Evolutionary conservation across 2,329 filamentous ascomycete species (phyloP).

Genomic region (Cercospora nicotianae): DNA sequence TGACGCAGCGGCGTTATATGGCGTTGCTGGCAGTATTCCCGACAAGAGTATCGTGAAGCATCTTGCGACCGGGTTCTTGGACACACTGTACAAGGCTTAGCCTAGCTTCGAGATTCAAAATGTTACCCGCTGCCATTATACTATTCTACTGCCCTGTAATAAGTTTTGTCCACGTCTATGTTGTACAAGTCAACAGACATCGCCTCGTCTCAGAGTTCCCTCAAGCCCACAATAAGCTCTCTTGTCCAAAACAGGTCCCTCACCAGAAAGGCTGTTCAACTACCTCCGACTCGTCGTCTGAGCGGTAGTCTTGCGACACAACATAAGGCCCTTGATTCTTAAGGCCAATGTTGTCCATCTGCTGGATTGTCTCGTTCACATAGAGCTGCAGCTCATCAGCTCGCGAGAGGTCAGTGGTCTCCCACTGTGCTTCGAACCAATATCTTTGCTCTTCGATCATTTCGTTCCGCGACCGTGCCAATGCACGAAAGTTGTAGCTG

Average conservation of each 20-base stretch:
- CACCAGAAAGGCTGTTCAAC: constrained; percentile 16
- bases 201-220: background rate
- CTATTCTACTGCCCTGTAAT: background rate
- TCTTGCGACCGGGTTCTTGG: constrained; percentile 84
- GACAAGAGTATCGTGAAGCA: constrained; percentile 95
- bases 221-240: background rate
- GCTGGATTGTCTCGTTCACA: constrained; percentile 20
- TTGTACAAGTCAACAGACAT: background rate
- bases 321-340: constrained; percentile 19
- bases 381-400: constrained; percentile 19
- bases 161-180: background rate
- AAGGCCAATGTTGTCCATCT: constrained; percentile 23
- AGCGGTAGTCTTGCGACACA: background rate
- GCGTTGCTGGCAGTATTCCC: constrained; percentile 88
- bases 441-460: constrained; percentile 22
- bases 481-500: constrained; percentile 20
- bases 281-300: constrained; percentile 12
- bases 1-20: constrained; percentile 86
- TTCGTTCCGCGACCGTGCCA: constrained; percentile 12
- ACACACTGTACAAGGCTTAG: constrained; percentile 59
- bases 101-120: background rate
- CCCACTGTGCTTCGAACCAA: constrained; percentile 26
- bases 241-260: background rate
- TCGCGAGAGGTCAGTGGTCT: constrained; percentile 20
- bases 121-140: background rate